phyloP scores from a whole-genome alignment of 2,329 filamentous ascomycete species.

The Peltaster fructicola region DNA sequence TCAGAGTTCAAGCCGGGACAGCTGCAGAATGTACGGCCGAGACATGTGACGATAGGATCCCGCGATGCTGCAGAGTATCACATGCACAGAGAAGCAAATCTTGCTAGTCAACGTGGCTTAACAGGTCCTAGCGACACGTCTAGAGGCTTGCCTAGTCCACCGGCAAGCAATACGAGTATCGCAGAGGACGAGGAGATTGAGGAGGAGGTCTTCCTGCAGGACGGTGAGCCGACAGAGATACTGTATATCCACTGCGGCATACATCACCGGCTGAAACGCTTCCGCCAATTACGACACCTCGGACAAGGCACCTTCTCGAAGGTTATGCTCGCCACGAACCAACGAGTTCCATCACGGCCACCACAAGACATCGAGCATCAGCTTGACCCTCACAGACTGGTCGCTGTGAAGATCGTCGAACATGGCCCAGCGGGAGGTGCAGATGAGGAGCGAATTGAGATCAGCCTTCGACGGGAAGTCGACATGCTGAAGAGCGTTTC shows the following conservation, averaged over 20 bases:
- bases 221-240: conserved; percentile 22
- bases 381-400: conserved; percentile 58
- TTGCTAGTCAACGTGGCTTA: conserved; percentile 63
- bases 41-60: conserved; percentile 54
- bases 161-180: conserved; percentile 49
- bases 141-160: conserved; percentile 50
- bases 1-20: conserved; percentile 75
- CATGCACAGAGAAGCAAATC: conserved; percentile 60
- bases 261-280: conserved; percentile 59
- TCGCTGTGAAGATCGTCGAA: conserved; percentile 90
- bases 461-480: conserved; percentile 83
- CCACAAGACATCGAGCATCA: conserved; percentile 27
- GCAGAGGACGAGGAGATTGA: conserved; percentile 37
- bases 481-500: conserved; percentile 80
- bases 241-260: conserved; percentile 33
- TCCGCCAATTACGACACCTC: conserved; percentile 62
- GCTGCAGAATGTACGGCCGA: conserved; percentile 44
- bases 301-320: conserved; percentile 93
- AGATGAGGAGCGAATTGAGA: conserved; percentile 81
- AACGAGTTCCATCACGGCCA: conserved; percentile 30
- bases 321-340: conserved; percentile 76
- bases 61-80: conserved; percentile 28
- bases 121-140: conserved; percentile 22
- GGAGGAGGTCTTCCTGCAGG: conserved; percentile 18
- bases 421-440: conserved; percentile 87